These are phyloP conservation scores for Tephrocybe rancida DNA, from an alignment of 768 basidiomycete genomes.

Conservation along the genomic window DNA sequence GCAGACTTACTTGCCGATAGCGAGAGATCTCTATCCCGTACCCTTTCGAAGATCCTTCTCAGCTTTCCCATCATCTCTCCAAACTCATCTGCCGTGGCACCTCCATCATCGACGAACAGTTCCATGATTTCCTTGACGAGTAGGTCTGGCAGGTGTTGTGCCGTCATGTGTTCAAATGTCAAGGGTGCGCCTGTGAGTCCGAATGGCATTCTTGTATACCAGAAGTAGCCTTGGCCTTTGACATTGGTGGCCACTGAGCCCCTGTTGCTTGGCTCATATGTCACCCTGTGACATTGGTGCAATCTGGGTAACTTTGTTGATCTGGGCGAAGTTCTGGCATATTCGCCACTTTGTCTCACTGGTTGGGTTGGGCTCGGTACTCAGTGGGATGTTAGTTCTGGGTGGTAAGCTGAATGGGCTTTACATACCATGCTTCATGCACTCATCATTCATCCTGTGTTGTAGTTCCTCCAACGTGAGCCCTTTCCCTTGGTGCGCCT, in stretches of 20 bases:
- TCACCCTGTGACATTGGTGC: conserved; percentile 37
- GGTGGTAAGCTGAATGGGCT: conserved; percentile 23
- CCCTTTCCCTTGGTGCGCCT: conserved; percentile 31
- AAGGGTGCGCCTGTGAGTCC: conserved; percentile 42
- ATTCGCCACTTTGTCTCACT: conserved; percentile 25
- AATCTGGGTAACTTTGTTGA: conserved; percentile 33
- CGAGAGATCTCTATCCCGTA: conserved; percentile 31
- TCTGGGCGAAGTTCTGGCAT: conserved; percentile 36
- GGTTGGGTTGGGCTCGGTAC: not conserved
- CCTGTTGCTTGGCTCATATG: conserved; percentile 38
- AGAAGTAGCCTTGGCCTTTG: conserved; percentile 16
- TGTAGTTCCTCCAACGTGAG: conserved; percentile 34
- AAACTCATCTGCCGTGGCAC: conserved; percentile 31
- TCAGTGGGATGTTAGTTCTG: conserved; percentile 6
- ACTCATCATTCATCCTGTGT: conserved; percentile 34
- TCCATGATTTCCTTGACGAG: conserved; percentile 26
- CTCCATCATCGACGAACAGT: conserved; percentile 42
- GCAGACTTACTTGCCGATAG: conserved; percentile 35
- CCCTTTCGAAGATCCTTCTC: conserved; percentile 23
- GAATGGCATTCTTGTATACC: conserved; percentile 39
- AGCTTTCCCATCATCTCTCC: conserved; percentile 25
- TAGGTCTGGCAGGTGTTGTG: conserved; percentile 24
- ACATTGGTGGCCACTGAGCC: conserved; percentile 38
- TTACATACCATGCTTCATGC: conserved; percentile 24
- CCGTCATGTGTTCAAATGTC: conserved; percentile 31